phyloP scores from a whole-genome alignment of 768 basidiomycete species.

The Tephrocybe rancida region DNA sequence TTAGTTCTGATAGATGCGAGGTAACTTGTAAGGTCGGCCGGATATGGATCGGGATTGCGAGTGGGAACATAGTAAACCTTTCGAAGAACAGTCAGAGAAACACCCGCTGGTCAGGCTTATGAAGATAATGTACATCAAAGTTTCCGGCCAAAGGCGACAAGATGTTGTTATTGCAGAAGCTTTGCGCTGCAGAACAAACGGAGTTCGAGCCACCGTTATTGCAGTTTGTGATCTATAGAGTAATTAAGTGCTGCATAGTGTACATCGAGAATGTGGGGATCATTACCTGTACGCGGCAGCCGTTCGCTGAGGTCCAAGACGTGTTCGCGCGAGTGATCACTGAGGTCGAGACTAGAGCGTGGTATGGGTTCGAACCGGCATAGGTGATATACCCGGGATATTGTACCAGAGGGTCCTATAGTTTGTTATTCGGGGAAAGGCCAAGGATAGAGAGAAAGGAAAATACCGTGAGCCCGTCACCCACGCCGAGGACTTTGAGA shows the following conservation, averaged over 20 bases:
- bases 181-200: slow-evolving; percentile 59
- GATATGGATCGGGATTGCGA: slow-evolving; percentile 50
- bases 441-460: neutral
- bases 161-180: slow-evolving; percentile 59
- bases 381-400: slow-evolving; percentile 63
- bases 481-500: slow-evolving; percentile 64
- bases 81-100: neutral
- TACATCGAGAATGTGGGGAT: neutral
- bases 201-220: slow-evolving; percentile 47
- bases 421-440: neutral
- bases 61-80: slow-evolving; percentile 54
- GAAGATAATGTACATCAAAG: slow-evolving; percentile 43
- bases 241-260: neutral
- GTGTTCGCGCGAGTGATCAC: slow-evolving; percentile 43
- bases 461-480: slow-evolving; percentile 61
- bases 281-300: slow-evolving; percentile 52
- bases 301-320: slow-evolving; percentile 41
- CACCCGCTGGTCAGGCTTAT: neutral
- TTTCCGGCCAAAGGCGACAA: slow-evolving; percentile 54
- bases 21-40: slow-evolving; percentile 40
- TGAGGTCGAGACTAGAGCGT: slow-evolving; percentile 48
- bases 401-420: slow-evolving; percentile 48
- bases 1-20: slow-evolving; percentile 30
- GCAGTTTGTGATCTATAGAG: slow-evolving; percentile 53
- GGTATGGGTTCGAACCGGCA: slow-evolving; percentile 57